A percentile compares a stretch with the other conserved stretches of the same genome.
These are phyloP conservation scores for Simplicillium sp. DNA, from an alignment of 2,329 filamentous ascomycete species.

Conservation along the genomic window DNA sequence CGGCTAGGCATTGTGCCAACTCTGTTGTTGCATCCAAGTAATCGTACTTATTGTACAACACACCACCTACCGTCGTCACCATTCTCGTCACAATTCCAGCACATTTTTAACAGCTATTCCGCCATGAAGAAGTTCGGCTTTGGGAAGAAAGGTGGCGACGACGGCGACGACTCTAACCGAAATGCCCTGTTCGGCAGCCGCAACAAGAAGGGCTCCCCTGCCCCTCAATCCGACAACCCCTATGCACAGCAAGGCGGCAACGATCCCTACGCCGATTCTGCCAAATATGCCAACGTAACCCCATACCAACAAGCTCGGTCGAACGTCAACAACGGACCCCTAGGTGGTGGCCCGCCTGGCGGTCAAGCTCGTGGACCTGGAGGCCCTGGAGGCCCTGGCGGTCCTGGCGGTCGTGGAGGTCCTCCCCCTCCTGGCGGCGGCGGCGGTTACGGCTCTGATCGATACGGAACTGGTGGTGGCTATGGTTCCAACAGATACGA, in stretches of 20 bases:
- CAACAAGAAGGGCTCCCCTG: constrained; percentile 37
- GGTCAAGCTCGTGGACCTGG: constrained; percentile 20
- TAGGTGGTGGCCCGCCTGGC: constrained; percentile 15
- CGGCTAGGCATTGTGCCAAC: too few species aligned
- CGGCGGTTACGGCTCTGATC: constrained; percentile 42
- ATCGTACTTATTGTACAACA: constrained; percentile 2
- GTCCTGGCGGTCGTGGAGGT: constrained; percentile 17
- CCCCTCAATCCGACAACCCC: constrained; percentile 41
- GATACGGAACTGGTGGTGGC: constrained; percentile 39
- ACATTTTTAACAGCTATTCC: neutral
- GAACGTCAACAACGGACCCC: constrained; percentile 11
- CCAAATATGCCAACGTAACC: constrained; percentile 34
- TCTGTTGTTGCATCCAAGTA: too few species aligned
- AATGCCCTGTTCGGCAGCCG: constrained; percentile 42
- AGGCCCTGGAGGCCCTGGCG: constrained; percentile 16
- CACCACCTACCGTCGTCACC: neutral
- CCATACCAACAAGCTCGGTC: constrained; percentile 34
- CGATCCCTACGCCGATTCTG: constrained; percentile 44
- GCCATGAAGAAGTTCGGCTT: constrained; percentile 54
- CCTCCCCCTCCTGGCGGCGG: constrained; percentile 12
- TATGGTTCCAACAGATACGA: constrained; percentile 47
- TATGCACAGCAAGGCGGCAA: constrained; percentile 43
- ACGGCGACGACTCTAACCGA: constrained; percentile 37
- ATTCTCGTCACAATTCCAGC: neutral
- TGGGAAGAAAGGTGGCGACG: constrained; percentile 39